Evolutionary conservation across 495 filamentous ascomycete species (phyloP).

Genomic region (Penicillium coffeae): DNA sequence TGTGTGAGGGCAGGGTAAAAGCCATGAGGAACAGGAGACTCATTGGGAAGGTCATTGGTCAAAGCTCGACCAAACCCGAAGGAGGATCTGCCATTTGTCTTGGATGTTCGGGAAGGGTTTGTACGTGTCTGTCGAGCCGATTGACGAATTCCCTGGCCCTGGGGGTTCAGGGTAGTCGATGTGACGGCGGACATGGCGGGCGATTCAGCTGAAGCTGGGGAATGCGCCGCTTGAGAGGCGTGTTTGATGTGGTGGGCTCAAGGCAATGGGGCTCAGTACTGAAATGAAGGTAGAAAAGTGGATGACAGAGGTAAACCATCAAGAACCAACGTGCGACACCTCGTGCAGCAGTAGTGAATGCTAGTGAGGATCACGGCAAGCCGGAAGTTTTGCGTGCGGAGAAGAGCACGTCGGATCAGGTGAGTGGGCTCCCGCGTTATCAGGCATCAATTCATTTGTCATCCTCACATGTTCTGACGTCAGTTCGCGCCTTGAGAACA

Average conservation of each 20-base stretch:
- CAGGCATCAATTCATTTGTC: conserved; percentile 4
- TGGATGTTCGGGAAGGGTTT: conserved; percentile 56
- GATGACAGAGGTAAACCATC: conserved; percentile 1
- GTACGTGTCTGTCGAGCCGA: conserved; percentile 58
- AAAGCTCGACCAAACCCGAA: conserved; percentile 40
- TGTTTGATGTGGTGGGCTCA: conserved; percentile 8
- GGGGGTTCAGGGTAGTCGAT: conserved; percentile 29
- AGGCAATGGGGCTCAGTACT: conserved; percentile 1
- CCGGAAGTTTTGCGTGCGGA: conserved; percentile 31
- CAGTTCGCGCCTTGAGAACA: not conserved
- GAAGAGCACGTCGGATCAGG: conserved; percentile 17
- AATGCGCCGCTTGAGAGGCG: conserved; percentile 13
- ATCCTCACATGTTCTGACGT: not conserved
- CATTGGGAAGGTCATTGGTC: conserved; percentile 29
- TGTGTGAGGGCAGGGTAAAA: conserved; percentile 92
- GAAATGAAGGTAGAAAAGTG: conserved; percentile 10
- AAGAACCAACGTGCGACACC: conserved; percentile 1
- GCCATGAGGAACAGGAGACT: conserved; percentile 45
- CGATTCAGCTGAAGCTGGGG: conserved; percentile 18
- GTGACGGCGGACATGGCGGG: conserved; percentile 31
- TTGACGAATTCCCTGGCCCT: conserved; percentile 42
- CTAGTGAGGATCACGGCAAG: conserved; percentile 4
- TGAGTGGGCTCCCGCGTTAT: conserved; percentile 8
- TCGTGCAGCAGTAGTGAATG: conserved; percentile 1
- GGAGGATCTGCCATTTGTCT: conserved; percentile 50